Evolutionary conservation across 2,329 filamentous ascomycete genomes (phyloP).

Genomic region (Aureobasidium sp.): DNA sequence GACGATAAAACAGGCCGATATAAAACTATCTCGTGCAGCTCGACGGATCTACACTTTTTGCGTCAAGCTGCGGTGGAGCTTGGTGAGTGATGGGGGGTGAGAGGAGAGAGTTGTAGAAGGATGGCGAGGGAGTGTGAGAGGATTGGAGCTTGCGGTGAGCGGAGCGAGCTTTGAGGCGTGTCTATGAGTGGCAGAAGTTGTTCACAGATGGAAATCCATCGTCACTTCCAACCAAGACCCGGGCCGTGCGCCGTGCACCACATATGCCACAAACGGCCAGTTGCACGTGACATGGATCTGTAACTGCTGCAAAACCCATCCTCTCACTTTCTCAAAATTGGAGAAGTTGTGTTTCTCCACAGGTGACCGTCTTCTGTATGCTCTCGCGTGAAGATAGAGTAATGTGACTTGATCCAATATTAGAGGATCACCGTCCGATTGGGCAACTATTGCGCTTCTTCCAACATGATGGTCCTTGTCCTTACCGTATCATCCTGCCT

Average conservation of each 20-base stretch:
- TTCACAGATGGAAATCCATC: neutral
- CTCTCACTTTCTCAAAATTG: neutral
- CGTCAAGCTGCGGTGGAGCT: slow-evolving; percentile 9
- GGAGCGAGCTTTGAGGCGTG: neutral
- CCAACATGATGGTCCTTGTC: neutral
- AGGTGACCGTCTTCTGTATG: neutral
- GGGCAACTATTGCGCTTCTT: neutral
- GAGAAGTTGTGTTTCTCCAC: neutral
- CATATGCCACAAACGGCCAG: neutral
- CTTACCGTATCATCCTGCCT: neutral
- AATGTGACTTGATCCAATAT: neutral
- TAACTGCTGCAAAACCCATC: neutral
- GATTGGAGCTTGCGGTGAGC: slow-evolving; percentile 5
- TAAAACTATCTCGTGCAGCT: slow-evolving; percentile 13
- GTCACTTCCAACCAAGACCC: neutral
- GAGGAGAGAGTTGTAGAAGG: neutral
- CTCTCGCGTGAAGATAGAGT: neutral
- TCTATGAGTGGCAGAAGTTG: neutral
- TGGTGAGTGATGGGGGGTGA: neutral
- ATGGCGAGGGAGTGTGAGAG: neutral
- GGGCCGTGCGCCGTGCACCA: neutral
- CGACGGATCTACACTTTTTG: slow-evolving; percentile 4
- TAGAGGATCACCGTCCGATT: neutral
- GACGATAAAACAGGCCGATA: slow-evolving; percentile 7
- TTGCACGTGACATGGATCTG: neutral